A percentile compares a stretch with the other conserved stretches of the same genome.
phyloP scores from a whole-genome alignment of 305 asterid species.

The Fraxinus dipetala region DNA sequence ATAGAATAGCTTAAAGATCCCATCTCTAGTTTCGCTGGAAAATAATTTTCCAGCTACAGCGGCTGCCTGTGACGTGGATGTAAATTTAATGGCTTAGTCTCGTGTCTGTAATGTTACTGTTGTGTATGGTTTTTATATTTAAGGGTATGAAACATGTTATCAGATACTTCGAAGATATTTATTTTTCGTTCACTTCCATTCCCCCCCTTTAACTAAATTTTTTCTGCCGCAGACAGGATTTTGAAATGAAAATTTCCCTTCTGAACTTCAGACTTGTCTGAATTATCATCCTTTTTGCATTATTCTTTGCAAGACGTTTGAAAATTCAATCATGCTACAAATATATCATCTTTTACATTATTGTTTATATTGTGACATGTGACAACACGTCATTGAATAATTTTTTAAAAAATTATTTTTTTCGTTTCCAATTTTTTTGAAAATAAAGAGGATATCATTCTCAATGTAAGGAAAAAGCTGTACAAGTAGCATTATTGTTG shows the following conservation, averaged over 20 bases:
- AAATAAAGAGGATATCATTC: too few species aligned
- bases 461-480: too few species aligned
- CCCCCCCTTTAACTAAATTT: not conserved
- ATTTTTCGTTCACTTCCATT: not conserved
- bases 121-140: not conserved
- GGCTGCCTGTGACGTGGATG: not conserved
- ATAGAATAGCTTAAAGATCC: constrained; percentile 29
- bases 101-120: not conserved
- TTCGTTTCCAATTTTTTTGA: too few species aligned
- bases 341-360: too few species aligned
- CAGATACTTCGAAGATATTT: not conserved
- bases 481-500: not conserved
- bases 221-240: not conserved
- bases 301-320: not conserved
- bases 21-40: constrained; percentile 18
- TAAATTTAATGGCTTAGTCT: not conserved
- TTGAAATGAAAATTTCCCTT: not conserved
- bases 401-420: too few species aligned
- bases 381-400: too few species aligned
- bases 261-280: not conserved
- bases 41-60: constrained; percentile 18
- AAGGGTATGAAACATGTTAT: not conserved
- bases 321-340: not conserved
- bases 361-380: too few species aligned
- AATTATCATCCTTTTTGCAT: not conserved